Evolutionary conservation across 768 basidiomycete species (phyloP).

Genomic region (Peribolospora baueri): DNA sequence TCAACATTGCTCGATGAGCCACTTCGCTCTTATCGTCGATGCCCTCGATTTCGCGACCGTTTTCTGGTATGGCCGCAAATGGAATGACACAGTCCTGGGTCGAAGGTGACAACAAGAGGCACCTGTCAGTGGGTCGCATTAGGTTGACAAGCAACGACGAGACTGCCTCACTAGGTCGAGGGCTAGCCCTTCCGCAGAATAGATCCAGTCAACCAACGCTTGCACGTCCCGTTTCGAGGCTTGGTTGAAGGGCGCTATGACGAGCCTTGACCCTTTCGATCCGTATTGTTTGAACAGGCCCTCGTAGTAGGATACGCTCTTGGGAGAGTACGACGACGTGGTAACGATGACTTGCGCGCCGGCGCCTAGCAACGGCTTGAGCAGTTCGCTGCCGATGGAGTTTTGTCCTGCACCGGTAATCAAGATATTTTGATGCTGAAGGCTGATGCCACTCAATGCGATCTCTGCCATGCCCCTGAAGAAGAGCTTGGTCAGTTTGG

Average conservation of each 20-base stretch:
- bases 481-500: conserved; percentile 67
- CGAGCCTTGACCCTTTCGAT: conserved; percentile 86
- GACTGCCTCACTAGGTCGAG: conserved; percentile 38
- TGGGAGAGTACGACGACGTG: conserved; percentile 86
- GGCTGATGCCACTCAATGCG: conserved; percentile 90
- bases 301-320: conserved; percentile 94
- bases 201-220: conserved; percentile 93
- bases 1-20: conserved; percentile 95
- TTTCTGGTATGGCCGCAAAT: conserved; percentile 94
- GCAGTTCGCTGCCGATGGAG: conserved; percentile 88
- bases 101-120: too few relatives aligned
- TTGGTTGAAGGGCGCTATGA: conserved; percentile 97
- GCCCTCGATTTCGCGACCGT: conserved; percentile 91
- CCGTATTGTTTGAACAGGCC: conserved; percentile 88
- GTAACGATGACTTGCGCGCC: conserved; percentile 94
- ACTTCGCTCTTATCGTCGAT: conserved; percentile 93
- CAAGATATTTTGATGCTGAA: conserved; percentile 96
- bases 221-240: conserved; percentile 97
- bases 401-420: conserved; percentile 95
- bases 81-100: conserved; percentile 70
- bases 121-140: too few relatives aligned
- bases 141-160: too few relatives aligned
- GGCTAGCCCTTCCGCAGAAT: conserved; percentile 30
- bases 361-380: conserved; percentile 86
- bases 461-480: conserved; percentile 94